These are phyloP conservation scores for Parathielavia appendiculata DNA, from an alignment of 495 filamentous ascomycete species.

Conservation along the genomic window DNA sequence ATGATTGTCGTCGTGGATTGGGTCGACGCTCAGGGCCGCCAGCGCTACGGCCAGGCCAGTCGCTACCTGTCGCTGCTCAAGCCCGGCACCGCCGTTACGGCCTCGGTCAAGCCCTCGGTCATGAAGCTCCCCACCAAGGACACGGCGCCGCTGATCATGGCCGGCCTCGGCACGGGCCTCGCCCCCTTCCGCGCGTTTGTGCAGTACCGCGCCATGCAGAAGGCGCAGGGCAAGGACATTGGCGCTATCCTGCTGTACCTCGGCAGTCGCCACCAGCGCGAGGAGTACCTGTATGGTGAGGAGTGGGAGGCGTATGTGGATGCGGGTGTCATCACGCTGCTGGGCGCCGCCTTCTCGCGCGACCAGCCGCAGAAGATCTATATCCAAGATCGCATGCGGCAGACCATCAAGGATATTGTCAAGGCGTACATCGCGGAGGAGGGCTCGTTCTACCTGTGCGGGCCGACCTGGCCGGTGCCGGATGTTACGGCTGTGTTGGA, in stretches of 20 bases:
- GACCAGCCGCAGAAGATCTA: slow-evolving; percentile 99
- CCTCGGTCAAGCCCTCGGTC: slow-evolving; percentile 92
- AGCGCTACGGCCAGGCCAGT: slow-evolving; percentile 88
- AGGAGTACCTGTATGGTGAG: slow-evolving; percentile 98
- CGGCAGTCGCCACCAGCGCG: slow-evolving; percentile 91
- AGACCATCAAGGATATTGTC: slow-evolving; percentile 79
- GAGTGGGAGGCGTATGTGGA: slow-evolving; percentile 99
- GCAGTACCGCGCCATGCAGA: slow-evolving; percentile 96
- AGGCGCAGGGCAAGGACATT: slow-evolving; percentile 89
- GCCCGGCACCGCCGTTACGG: slow-evolving; percentile 73
- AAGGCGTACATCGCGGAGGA: slow-evolving; percentile 84
- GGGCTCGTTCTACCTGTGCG: slow-evolving; percentile 93
- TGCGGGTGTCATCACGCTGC: slow-evolving; percentile 87
- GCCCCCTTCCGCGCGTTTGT: slow-evolving; percentile 98
- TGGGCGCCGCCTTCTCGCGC: slow-evolving; percentile 91
- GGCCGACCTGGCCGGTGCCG: slow-evolving; percentile 98
- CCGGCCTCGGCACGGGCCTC: slow-evolving; percentile 94
- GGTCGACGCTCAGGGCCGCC: slow-evolving; percentile 81
- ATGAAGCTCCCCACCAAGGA: slow-evolving; percentile 87
- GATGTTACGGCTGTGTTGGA: slow-evolving; percentile 91
- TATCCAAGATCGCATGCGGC: slow-evolving; percentile 95
- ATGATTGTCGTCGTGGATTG: slow-evolving; percentile 98
- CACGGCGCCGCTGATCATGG: slow-evolving; percentile 94
- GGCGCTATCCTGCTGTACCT: slow-evolving; percentile 93
- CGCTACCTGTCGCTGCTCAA: slow-evolving; percentile 73